phyloP scores from a whole-genome alignment of 805 yeast genomes.

The Ogataea angusta region DNA sequence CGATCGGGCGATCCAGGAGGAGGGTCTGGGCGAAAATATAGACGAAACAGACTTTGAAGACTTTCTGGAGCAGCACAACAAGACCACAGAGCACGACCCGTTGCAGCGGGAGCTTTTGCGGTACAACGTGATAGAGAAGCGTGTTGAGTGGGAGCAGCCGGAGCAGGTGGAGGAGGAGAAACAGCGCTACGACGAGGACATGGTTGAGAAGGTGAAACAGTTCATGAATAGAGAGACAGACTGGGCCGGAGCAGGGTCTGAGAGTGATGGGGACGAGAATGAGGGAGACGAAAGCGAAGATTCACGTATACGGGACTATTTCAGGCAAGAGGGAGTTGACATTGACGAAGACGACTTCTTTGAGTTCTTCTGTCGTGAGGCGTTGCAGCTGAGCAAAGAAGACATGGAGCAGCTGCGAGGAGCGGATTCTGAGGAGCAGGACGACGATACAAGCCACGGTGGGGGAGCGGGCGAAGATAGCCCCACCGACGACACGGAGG shows the following conservation, averaged over 20 bases:
- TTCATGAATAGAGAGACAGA: slow-evolving; percentile 18
- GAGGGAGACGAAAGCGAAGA: slow-evolving; percentile 16
- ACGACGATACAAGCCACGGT: background rate
- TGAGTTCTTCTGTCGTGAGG: slow-evolving; percentile 58
- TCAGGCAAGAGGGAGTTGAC: slow-evolving; percentile 36
- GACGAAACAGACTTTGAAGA: background rate
- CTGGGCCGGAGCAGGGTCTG: background rate
- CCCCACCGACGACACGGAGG: slow-evolving; percentile 3
- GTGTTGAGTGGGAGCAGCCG: slow-evolving; percentile 19
- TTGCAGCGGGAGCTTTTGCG: slow-evolving; percentile 31
- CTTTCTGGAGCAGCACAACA: slow-evolving; percentile 15
- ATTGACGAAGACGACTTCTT: slow-evolving; percentile 70
- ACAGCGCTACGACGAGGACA: slow-evolving; percentile 18
- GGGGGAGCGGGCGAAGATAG: background rate
- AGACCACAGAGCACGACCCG: slow-evolving; percentile 15
- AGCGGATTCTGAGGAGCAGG: background rate
- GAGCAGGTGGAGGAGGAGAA: slow-evolving; percentile 2
- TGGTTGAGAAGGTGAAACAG: slow-evolving; percentile 23
- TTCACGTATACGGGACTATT: slow-evolving; percentile 18
- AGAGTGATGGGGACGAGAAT: too few relatives aligned
- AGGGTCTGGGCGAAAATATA: background rate
- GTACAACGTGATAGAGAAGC: slow-evolving; percentile 19
- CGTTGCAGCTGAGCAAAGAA: slow-evolving; percentile 44
- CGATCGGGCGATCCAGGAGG: slow-evolving; percentile 5
- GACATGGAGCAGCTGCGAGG: slow-evolving; percentile 38